Evolutionary conservation across 306 rosid species (phyloP).

Genomic region (cucumber (Cucumis sativus)): DNA sequence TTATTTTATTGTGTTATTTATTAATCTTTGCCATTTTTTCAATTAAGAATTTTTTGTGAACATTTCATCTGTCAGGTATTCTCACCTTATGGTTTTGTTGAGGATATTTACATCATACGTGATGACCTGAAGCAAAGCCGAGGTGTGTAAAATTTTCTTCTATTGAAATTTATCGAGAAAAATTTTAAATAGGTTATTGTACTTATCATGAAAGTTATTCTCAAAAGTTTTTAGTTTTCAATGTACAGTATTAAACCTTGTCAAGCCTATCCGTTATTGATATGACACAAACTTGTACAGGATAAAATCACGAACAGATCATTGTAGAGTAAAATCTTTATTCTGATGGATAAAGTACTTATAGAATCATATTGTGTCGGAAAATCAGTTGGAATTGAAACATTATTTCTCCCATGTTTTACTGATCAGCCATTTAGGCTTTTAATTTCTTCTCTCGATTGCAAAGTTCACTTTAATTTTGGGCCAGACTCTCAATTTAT

Average conservation of each 20-base stretch:
- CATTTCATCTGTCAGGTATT: conserved; percentile 48
- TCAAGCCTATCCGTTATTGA: background rate
- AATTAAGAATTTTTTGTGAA: conserved; percentile 7
- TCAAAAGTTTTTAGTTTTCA: background rate
- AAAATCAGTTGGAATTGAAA: conserved; percentile 1
- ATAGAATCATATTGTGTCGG: background rate
- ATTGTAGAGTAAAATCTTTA: background rate
- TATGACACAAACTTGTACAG: background rate
- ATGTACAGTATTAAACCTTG: background rate
- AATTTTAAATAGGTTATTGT: background rate
- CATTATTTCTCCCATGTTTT: background rate
- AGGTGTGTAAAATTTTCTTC: conserved; percentile 34
- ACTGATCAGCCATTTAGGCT: background rate
- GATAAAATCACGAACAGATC: background rate
- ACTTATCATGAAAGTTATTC: background rate
- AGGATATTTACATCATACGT: conserved; percentile 47
- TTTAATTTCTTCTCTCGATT: background rate
- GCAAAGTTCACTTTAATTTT: background rate
- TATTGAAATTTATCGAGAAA: background rate
- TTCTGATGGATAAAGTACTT: background rate
- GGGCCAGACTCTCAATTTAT: conserved; percentile 5
- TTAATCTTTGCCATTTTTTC: background rate
- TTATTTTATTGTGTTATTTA: background rate
- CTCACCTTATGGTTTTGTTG: conserved; percentile 59
- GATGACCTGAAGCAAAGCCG: conserved; percentile 39